phyloP scores from a whole-genome alignment of 257 asterid species.

The Solanum corneliomulleri region DNA sequence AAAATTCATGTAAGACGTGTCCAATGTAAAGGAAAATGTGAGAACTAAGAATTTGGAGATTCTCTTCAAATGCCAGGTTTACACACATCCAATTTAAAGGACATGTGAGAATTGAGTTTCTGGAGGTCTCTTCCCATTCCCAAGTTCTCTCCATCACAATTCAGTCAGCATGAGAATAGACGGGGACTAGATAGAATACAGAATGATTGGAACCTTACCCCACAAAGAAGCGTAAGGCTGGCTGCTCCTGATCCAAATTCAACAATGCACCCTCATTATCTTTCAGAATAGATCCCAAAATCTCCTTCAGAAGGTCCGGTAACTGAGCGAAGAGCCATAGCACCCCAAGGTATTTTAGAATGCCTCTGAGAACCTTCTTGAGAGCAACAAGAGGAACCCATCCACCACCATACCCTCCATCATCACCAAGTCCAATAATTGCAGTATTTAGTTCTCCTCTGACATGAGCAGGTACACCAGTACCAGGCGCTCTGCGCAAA shows the following conservation, averaged over 20 bases:
- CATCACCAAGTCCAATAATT: conserved; percentile 98
- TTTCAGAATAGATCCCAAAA: conserved; percentile 92
- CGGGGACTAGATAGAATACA: background rate
- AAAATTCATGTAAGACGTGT: background rate
- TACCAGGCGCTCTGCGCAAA: conserved; percentile 66
- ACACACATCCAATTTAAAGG: background rate
- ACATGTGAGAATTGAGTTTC: background rate
- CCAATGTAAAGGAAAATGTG: background rate
- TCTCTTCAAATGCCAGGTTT: background rate
- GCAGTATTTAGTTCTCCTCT: conserved; percentile 98
- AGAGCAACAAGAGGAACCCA: conserved; percentile 99
- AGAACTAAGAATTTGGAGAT: background rate
- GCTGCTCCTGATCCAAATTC: conserved; percentile 99
- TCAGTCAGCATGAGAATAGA: background rate
- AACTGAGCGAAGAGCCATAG: conserved; percentile 97
- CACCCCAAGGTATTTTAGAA: conserved; percentile 96
- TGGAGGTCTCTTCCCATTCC: background rate
- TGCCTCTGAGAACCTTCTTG: conserved; percentile 92
- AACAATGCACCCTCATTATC: conserved; percentile 91
- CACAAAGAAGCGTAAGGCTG: conserved; percentile 96
- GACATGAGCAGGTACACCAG: conserved; percentile 93
- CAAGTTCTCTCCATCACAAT: background rate
- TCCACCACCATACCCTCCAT: conserved; percentile 99
- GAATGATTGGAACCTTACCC: conserved; percentile 48
- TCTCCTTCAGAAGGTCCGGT: conserved; percentile 94